phyloP scores from a whole-genome alignment of 2,329 filamentous ascomycete genomes.

The Hortaea werneckii region DNA sequence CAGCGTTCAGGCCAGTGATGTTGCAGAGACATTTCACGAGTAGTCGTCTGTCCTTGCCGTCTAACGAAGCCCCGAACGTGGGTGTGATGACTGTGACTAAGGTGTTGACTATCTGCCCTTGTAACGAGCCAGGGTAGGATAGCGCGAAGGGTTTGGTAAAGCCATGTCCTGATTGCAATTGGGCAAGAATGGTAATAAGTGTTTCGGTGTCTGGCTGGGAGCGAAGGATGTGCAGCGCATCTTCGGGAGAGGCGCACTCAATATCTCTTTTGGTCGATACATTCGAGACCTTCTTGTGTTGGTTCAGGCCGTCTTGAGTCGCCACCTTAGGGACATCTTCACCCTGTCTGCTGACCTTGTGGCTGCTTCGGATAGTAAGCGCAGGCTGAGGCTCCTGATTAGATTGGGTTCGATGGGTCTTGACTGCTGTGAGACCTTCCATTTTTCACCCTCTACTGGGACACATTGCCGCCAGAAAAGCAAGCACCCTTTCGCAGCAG shows the following conservation, averaged over 20 bases:
- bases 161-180: conserved; percentile 4
- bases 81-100: conserved; percentile 66
- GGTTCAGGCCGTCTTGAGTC: too few species aligned
- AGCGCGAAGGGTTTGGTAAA: conserved; percentile 42
- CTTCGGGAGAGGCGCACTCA: conserved; percentile 6
- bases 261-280: too few species aligned
- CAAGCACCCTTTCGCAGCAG: too few species aligned
- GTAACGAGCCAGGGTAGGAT: conserved; percentile 52
- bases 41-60: conserved; percentile 32
- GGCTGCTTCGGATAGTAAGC: not conserved
- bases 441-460: conserved; percentile 33
- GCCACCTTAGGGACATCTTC: too few species aligned
- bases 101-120: conserved; percentile 64
- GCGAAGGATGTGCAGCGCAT: conserved; percentile 28
- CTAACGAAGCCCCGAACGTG: conserved; percentile 68
- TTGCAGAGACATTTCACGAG: conserved; percentile 60
- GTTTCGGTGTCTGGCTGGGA: conserved; percentile 29
- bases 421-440: conserved; percentile 39
- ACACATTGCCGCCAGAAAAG: conserved; percentile 6
- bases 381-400: not conserved
- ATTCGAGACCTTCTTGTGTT: too few species aligned
- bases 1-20: conserved; percentile 66
- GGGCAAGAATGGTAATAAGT: conserved; percentile 17
- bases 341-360: not conserved
- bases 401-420: conserved; percentile 22